Evolutionary conservation across 2,329 filamentous ascomycete genomes (phyloP).

Genomic region (Trichophyton schoenleinii): DNA sequence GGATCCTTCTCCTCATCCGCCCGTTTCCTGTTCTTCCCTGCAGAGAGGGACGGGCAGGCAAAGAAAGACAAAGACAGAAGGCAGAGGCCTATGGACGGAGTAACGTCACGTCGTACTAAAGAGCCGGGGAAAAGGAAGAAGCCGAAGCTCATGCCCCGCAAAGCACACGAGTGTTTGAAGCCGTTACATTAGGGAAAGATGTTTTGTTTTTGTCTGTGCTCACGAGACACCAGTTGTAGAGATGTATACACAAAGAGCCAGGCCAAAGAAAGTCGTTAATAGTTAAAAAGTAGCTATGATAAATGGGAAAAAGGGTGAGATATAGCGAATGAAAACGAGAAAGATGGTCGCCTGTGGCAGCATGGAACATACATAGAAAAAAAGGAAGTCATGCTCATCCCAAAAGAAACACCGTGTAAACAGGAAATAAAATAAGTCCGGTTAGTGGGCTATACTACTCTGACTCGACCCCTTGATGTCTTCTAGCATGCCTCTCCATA

Average conservation of each 20-base stretch:
- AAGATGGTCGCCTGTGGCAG: not conserved
- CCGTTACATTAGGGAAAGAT: not conserved
- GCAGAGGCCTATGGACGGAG: not conserved
- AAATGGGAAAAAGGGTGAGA: not conserved
- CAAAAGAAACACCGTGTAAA: not conserved
- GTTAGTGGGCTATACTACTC: conserved; percentile 4
- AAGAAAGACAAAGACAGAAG: not conserved
- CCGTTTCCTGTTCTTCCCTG: not conserved
- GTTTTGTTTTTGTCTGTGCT: not conserved
- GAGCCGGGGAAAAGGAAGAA: not conserved
- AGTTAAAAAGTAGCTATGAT: not conserved
- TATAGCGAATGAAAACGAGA: not conserved
- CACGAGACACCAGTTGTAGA: not conserved
- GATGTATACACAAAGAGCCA: not conserved
- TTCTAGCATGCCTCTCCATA: conserved; percentile 39
- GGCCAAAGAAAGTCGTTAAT: not conserved
- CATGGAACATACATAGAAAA: not conserved
- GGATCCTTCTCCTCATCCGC: not conserved
- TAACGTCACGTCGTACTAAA: not conserved
- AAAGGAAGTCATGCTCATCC: not conserved
- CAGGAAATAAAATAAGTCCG: not conserved
- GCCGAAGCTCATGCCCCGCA: not conserved
- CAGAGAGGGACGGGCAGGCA: too few species aligned
- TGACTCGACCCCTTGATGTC: conserved; percentile 34
- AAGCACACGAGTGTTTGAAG: not conserved